Base-by-base conservation (phyloP, 108 stramenopile species). In the Chaetoceros muelleri region DNA sequence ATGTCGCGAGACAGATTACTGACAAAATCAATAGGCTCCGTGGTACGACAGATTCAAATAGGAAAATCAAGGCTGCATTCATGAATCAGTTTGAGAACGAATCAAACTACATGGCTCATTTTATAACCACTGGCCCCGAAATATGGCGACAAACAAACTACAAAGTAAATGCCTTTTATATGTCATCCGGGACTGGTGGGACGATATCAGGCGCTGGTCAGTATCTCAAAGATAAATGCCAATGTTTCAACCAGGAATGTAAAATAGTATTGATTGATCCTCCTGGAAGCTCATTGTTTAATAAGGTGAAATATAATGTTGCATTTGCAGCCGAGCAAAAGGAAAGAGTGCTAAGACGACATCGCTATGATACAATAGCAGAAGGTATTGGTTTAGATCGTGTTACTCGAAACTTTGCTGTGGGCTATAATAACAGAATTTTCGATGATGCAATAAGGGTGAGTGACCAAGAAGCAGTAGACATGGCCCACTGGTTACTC, bases 311-410 rank as follows among this genome's bases (percentile, higher is more conserved):
- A 53, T 67, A 91, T 62, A 95, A 95, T 0, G 90, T 98, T 10
- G 94, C 93, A 25, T 96, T 86, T 72, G 72, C 95, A 25, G 27
- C 67, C 8, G 75, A 96, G 55, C 93, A 95, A 78, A 56, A 62
- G 28, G 97, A 98, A 69, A 62, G 81, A 28, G 62, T 34, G 8
- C 60, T 98, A 5, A 53, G 73, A 13, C 67, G 85, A 46, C 95
- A 98, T 80, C 75, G 97, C 46, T 96, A 98, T 67, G 96, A 98
- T 70, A 93, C 93, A 24, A 54, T 96, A 28, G 94, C 87, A 7
- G 97, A 96, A 71, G 96, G 97, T 2, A 95, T 98, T 44, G 97
- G 97, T 29, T 64, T 96, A 55, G 97, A 98, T 68, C 82, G 96
- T 25, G 56, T 96, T 45, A 96, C 96, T 26, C 70, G 67, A 8